Conservation (phyloP, 257 asterid genomes). For the Verbascum thapsus region DNA sequence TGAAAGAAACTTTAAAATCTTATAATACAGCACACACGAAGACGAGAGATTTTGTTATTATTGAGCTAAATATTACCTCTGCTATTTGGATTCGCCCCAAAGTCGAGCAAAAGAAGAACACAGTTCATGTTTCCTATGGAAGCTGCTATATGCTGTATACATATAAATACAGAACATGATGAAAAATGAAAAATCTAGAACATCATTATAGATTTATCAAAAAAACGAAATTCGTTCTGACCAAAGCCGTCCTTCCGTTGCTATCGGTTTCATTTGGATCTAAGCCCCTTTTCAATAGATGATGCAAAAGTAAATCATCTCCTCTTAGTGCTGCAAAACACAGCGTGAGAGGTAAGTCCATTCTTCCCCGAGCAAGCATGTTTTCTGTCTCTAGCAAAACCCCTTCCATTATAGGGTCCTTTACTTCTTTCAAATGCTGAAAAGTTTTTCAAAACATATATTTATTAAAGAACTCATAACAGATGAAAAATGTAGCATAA, state of each 20-base stretch:
- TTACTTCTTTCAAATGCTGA: constrained; percentile 81
- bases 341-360: constrained; percentile 89
- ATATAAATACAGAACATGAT: neutral
- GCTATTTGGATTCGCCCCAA: constrained; percentile 71
- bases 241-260: constrained; percentile 79
- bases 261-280: constrained; percentile 86
- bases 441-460: too few species aligned
- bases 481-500: too few species aligned
- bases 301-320: constrained; percentile 81
- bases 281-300: constrained; percentile 80
- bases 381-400: constrained; percentile 76
- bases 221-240: constrained; percentile 25
- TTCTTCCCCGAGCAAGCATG: constrained; percentile 91
- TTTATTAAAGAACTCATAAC: too few species aligned
- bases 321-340: constrained; percentile 89
- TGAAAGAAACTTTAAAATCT: too few species aligned
- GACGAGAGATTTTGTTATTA: too few species aligned
- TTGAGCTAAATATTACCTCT: constrained; percentile 72
- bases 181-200: too few species aligned
- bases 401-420: constrained; percentile 89
- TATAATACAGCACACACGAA: too few species aligned
- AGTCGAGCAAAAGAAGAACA: constrained; percentile 74
- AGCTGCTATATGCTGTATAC: constrained; percentile 84
- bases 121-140: constrained; percentile 71
- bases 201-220: neutral